Percentiles rank a stretch among this genome's conserved stretches.
These are phyloP conservation scores for Akanthomyces lecanii DNA, from an alignment of 2,329 filamentous ascomycete species.

Conservation along the genomic window DNA sequence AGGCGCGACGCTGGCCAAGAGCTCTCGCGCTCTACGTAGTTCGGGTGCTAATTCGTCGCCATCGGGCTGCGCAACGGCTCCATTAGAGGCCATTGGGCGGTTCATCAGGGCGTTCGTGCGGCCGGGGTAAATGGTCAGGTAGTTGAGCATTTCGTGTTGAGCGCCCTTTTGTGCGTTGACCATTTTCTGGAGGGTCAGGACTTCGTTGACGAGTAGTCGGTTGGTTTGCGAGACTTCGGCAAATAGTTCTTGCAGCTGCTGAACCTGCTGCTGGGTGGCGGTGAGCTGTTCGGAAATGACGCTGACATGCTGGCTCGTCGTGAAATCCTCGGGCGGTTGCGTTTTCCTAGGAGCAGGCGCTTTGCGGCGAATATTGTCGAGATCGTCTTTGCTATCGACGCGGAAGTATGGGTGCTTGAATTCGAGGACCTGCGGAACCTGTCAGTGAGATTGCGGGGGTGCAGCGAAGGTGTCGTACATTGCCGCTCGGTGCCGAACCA, in stretches of 20 bases:
- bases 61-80: constrained; percentile 37
- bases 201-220: constrained; percentile 58
- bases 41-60: constrained; percentile 49
- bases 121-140: constrained; percentile 45
- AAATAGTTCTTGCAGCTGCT: constrained; percentile 79
- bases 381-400: constrained; percentile 88
- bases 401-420: constrained; percentile 98
- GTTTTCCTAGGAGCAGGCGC: constrained; percentile 84
- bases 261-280: constrained; percentile 88
- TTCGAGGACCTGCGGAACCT: constrained; percentile 46
- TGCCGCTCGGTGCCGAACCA: constrained; percentile 31
- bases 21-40: constrained; percentile 53
- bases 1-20: constrained; percentile 49
- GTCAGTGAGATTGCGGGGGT: constrained; percentile 49
- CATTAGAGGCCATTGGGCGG: constrained; percentile 31
- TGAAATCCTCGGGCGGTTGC: constrained; percentile 63
- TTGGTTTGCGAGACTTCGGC: constrained; percentile 68
- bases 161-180: constrained; percentile 55
- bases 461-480: constrained; percentile 33
- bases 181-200: constrained; percentile 57
- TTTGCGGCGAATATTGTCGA: constrained; percentile 95
- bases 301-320: constrained; percentile 82
- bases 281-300: constrained; percentile 83
- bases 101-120: constrained; percentile 35
- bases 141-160: constrained; percentile 54